A percentile compares a stretch with the other conserved stretches of the same genome.
These are phyloP conservation scores for Capsella rubella DNA, from an alignment of 441 rosid species.

Conservation along the genomic window DNA sequence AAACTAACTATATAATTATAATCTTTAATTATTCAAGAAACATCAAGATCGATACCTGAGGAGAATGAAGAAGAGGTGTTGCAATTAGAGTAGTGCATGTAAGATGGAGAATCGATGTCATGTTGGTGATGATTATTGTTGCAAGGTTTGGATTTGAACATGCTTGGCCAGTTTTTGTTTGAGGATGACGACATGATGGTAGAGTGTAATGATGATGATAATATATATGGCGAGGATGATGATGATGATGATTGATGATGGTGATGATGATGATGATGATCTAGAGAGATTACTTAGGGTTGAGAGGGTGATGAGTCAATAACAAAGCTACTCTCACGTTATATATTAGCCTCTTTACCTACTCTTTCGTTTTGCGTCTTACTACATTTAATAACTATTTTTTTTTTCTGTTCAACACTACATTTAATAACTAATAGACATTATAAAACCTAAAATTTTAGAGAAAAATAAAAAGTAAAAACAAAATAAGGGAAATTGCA, in stretches of 20 bases:
- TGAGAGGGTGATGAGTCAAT: conserved; percentile 38
- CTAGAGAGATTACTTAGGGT: conserved; percentile 6
- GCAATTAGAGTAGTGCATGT: conserved; percentile 36
- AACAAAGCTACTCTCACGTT: conserved; percentile 52
- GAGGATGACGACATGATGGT: conserved; percentile 67
- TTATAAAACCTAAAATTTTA: conserved; percentile 2
- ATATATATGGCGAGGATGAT: conserved; percentile 2
- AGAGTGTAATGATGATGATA: conserved; percentile 5
- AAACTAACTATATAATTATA: not conserved
- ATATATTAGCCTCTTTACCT: conserved; percentile 69
- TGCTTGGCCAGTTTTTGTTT: conserved; percentile 96
- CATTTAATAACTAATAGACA: not conserved
- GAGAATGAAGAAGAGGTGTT: conserved; percentile 60
- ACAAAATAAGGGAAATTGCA: conserved; percentile 1
- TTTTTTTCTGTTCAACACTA: not conserved
- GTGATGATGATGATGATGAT: not conserved
- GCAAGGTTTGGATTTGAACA: conserved; percentile 96
- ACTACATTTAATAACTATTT: not conserved
- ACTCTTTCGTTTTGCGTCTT: conserved; percentile 46
- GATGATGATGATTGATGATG: not conserved
- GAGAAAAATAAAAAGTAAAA: conserved; percentile 31
- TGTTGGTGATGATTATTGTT: conserved; percentile 50
- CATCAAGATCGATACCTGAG: conserved; percentile 48
- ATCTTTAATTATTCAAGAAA: not conserved
- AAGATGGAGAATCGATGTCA: conserved; percentile 43